These are phyloP conservation scores for Blyttiomyces sp. DNA, from an alignment of 371 early-diverging fungal species.

Conservation along the genomic window DNA sequence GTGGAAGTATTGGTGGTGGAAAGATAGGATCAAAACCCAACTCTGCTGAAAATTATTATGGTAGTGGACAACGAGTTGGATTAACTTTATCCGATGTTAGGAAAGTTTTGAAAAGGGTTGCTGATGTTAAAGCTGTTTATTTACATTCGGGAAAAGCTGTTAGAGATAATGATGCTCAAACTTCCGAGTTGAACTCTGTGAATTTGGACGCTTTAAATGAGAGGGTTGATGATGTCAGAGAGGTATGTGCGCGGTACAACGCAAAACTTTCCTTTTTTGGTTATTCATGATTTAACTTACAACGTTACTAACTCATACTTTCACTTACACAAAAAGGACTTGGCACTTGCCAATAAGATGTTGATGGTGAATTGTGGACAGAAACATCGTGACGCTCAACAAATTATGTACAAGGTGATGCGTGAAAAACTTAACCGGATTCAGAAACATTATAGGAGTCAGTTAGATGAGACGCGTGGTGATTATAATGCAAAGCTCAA, in stretches of 20 bases:
- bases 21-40: too few species aligned
- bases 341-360: neutral
- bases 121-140: too few species aligned
- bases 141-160: too few species aligned
- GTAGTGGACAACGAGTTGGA: too few species aligned
- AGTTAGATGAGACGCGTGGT: neutral
- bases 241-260: neutral
- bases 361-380: slow-evolving; percentile 3
- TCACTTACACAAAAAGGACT: neutral
- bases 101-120: too few species aligned
- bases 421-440: slow-evolving; percentile 1
- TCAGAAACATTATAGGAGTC: too few species aligned
- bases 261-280: neutral
- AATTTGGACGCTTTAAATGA: neutral
- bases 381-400: slow-evolving; percentile 4
- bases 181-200: neutral
- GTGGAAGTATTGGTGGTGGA: too few species aligned
- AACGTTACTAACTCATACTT: neutral
- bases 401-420: slow-evolving; percentile 11
- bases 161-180: slow-evolving; percentile 13
- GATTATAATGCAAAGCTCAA: neutral
- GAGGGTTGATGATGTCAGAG: neutral
- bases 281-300: too few species aligned
- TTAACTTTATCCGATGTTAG: too few species aligned
- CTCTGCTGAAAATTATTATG: too few species aligned